phyloP scores from a whole-genome alignment of 2,329 filamentous ascomycete genomes.

The Nannizziopsis arthrosporioides region DNA sequence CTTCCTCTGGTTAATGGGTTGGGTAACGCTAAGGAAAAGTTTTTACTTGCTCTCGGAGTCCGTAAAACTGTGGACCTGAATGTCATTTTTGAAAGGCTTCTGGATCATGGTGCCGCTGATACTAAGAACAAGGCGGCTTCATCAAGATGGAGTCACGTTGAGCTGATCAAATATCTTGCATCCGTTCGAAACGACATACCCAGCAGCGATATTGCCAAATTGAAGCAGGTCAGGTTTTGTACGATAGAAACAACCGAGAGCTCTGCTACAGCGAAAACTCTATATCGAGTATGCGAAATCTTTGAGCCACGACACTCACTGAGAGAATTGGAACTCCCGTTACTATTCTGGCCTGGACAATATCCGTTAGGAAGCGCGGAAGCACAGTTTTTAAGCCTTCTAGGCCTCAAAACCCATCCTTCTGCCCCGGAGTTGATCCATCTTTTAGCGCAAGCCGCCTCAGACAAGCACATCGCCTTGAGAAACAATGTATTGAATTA shows the following conservation, averaged over 20 bases:
- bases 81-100: constrained; percentile 78
- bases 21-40: constrained; percentile 77
- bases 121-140: constrained; percentile 36
- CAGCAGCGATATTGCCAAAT: constrained; percentile 61
- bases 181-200: constrained; percentile 88
- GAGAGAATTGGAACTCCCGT: constrained; percentile 57
- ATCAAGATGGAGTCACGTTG: constrained; percentile 76
- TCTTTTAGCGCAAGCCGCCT: constrained; percentile 58
- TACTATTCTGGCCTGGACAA: constrained; percentile 71
- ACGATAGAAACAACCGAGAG: constrained; percentile 55
- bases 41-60: constrained; percentile 70
- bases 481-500: constrained; percentile 65
- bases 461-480: constrained; percentile 39
- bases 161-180: constrained; percentile 85
- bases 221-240: constrained; percentile 69
- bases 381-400: constrained; percentile 56
- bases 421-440: constrained; percentile 61
- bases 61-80: constrained; percentile 90
- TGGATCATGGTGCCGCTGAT: constrained; percentile 47
- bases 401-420: constrained; percentile 66
- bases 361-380: constrained; percentile 57
- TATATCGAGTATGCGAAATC: constrained; percentile 63
- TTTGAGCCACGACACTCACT: constrained; percentile 67
- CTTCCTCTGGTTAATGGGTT: constrained; percentile 68
- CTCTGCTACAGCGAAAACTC: constrained; percentile 45